Evolutionary conservation across 176 grass and related monocot species (phyloP).

Genomic region (Luzula sylvatica): DNA sequence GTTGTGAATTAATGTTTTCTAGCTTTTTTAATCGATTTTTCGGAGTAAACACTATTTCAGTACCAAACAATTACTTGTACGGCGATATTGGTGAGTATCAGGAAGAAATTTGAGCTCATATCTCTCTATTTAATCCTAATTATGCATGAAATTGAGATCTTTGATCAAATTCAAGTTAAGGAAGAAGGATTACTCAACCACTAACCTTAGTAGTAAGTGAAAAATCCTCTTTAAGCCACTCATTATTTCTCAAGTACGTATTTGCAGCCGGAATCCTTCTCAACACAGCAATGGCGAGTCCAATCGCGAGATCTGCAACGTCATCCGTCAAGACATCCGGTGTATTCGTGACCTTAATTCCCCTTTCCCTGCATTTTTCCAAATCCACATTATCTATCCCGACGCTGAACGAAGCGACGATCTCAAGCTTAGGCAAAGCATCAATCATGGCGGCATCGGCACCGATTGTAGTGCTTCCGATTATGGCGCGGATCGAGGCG

Average conservation of each 20-base stretch:
- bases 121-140: too few relatives aligned
- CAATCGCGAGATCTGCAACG: conserved; percentile 87
- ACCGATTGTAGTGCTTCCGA: conserved; percentile 26
- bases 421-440: conserved; percentile 60
- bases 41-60: too few relatives aligned
- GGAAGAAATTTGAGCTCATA: too few relatives aligned
- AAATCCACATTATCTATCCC: conserved; percentile 86
- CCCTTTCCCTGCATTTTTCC: conserved; percentile 47
- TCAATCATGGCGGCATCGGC: conserved; percentile 55
- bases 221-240: conserved; percentile 46
- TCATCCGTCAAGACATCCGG: conserved; percentile 98
- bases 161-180: too few relatives aligned
- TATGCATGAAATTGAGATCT: too few relatives aligned
- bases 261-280: conserved; percentile 49
- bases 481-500: conserved; percentile 52
- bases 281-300: conserved; percentile 51
- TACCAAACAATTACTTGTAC: too few relatives aligned
- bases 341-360: conserved; percentile 80
- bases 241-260: conserved; percentile 44
- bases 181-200: background rate
- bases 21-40: too few relatives aligned
- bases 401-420: conserved; percentile 71
- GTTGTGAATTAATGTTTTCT: too few relatives aligned
- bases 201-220: conserved; percentile 48
- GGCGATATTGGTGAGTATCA: too few relatives aligned